Base-by-base conservation (phyloP, 352 stramenopile genomes). In the Phytophthora rubi region DNA sequence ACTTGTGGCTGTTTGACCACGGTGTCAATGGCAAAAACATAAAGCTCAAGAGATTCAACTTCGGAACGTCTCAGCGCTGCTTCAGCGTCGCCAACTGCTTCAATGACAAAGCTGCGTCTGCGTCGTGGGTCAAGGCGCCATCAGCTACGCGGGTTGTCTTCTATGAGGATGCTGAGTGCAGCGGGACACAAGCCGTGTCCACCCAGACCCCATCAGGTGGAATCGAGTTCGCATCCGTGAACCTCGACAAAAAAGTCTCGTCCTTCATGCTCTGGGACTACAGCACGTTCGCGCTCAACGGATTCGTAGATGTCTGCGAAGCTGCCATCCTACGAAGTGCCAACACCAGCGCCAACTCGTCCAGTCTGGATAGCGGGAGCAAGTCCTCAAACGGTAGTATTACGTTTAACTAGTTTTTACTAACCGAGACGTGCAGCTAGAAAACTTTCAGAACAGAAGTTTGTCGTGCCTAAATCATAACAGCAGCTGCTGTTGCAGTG, bases 201-300 rank as follows among this genome's bases (percentile, higher is more conserved):
- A 61, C 1, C 2, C 30, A 15, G 12, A 70, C 53, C 1, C 57
- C 62, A 9, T 55, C 49, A 3, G 65, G 58, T 8, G 30, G 68
- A 33, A 70, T 67, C 32, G 65, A 76, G 51, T 73, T 78, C 42
- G 58, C 51, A 13, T 26, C 35, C 2, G 54, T 70, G 35, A 39
- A 26, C 0, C 53, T 81, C 5, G 51, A 65, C 45, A 74, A 76
- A n/a, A 66, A 68, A 30, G 60, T 81, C 0, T 78, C 73, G 21
- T 81, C 73, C 10, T 78, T 81, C 59, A 78, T 76, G 70, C 45
- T 74, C 3, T 77, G 60, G 63, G 63, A 75, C 37, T 70, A 66
- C 55, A 12, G 37, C 0, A 59, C 51, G 0, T 73, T 67, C 28
- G 9, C 63, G 18, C 28, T 71, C 0, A 65, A 58, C 6, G 70